phyloP scores from a whole-genome alignment of 2,329 filamentous ascomycete genomes.

The Ceratocystiopsis minuta region DNA sequence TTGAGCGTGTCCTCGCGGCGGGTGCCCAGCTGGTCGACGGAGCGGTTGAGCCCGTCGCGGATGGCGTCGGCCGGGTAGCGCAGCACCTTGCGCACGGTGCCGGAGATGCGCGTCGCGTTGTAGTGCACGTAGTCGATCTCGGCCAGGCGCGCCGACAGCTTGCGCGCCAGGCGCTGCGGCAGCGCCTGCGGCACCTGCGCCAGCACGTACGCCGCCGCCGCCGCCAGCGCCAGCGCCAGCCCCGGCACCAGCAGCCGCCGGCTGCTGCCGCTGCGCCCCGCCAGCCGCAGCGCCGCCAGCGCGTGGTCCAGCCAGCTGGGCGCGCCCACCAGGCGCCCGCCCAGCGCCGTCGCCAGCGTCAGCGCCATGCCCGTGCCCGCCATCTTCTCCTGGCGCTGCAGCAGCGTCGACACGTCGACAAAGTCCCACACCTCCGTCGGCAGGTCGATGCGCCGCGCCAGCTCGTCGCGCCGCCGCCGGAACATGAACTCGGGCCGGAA shows the following conservation, averaged over 20 bases:
- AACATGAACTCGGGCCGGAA: slow-evolving; percentile 95
- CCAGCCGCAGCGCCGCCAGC: slow-evolving; percentile 58
- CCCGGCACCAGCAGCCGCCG: slow-evolving; percentile 67
- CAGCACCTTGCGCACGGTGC: slow-evolving; percentile 74
- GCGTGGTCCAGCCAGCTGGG: slow-evolving; percentile 81
- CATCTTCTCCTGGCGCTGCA: slow-evolving; percentile 86
- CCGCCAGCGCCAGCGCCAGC: slow-evolving; percentile 52
- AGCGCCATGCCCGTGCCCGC: slow-evolving; percentile 89
- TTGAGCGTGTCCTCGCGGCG: slow-evolving; percentile 73
- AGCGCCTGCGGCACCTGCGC: slow-evolving; percentile 78
- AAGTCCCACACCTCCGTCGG: slow-evolving; percentile 85
- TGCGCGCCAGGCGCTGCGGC: slow-evolving; percentile 65
- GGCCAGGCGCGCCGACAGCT: slow-evolving; percentile 64
- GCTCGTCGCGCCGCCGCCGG: slow-evolving; percentile 57
- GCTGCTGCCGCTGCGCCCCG: slow-evolving; percentile 63
- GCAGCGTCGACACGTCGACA: slow-evolving; percentile 65
- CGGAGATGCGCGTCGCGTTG: slow-evolving; percentile 70
- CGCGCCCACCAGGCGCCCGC: slow-evolving; percentile 63
- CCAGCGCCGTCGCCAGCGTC: slow-evolving; percentile 74
- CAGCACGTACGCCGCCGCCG: slow-evolving; percentile 64
- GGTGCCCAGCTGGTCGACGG: slow-evolving; percentile 62
- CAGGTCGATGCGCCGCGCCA: slow-evolving; percentile 73
- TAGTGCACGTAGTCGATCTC: slow-evolving; percentile 82
- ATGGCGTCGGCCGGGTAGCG: slow-evolving; percentile 76
- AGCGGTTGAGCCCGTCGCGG: slow-evolving; percentile 63